phyloP scores from a whole-genome alignment of 129 eudicot species.

The Ambrosia trifida region DNA sequence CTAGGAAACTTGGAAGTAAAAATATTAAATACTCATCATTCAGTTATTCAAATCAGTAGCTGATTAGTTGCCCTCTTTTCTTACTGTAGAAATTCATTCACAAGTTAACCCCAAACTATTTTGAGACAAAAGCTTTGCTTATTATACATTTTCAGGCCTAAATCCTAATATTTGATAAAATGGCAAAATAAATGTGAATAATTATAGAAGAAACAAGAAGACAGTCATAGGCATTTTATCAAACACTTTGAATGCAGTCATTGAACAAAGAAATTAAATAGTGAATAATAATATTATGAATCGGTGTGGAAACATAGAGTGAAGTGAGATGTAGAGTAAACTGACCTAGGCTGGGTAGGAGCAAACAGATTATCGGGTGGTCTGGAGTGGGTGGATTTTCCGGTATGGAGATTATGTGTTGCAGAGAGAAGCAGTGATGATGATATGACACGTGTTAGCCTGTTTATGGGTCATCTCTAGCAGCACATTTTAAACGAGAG shows the following conservation, averaged over 20 bases:
- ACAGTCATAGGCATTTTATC: constrained; percentile 32
- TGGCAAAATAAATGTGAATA: background rate
- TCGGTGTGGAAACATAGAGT: background rate
- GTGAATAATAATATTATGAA: no score
- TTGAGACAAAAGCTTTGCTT: background rate
- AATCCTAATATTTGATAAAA: background rate
- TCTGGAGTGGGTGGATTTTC: constrained; percentile 11
- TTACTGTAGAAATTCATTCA: background rate
- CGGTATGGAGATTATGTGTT: constrained; percentile 20
- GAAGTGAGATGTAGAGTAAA: constrained; percentile 18
- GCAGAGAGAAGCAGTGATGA: constrained; percentile 2
- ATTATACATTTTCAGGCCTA: no score
- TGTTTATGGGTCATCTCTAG: constrained; percentile 3
- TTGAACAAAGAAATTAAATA: background rate
- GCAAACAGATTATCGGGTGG: constrained; percentile 2
- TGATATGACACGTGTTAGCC: constrained; percentile 24
- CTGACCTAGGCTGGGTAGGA: constrained; percentile 11
- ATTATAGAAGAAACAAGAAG: background rate
- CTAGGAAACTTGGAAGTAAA: background rate
- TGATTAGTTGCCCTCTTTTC: background rate
- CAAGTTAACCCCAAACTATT: constrained; percentile 2
- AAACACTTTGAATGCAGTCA: constrained; percentile 28
- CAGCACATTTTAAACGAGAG: no score
- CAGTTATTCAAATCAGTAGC: background rate
- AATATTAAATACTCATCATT: no score